Evolutionary conservation across 768 basidiomycete species (phyloP).

Genomic region (Rossbeevera mucosa): DNA sequence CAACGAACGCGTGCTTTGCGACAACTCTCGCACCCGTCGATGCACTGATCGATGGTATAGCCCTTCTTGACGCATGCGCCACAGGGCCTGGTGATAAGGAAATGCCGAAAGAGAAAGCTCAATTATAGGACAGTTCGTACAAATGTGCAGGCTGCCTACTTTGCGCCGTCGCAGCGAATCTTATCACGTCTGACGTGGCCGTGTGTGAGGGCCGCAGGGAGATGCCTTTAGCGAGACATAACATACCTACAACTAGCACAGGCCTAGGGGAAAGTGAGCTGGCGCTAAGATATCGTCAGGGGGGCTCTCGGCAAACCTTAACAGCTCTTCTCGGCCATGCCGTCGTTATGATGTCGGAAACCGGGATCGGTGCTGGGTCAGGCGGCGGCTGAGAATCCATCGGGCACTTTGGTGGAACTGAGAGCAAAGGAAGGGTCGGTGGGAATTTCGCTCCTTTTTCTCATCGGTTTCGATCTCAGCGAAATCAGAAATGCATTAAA

Average conservation of each 20-base stretch:
- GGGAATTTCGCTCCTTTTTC: conserved; percentile 30
- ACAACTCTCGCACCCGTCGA: conserved; percentile 59
- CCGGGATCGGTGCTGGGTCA: conserved; percentile 38
- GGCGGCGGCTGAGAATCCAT: conserved; percentile 36
- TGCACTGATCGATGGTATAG: conserved; percentile 47
- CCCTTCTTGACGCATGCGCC: conserved; percentile 54
- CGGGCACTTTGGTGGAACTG: conserved; percentile 22
- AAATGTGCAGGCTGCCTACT: conserved; percentile 30
- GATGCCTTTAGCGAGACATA: not conserved
- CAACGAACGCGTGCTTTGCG: conserved; percentile 46
- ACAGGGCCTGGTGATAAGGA: conserved; percentile 44
- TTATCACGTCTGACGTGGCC: conserved; percentile 49
- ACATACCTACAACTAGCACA: conserved; percentile 55
- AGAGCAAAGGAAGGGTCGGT: conserved; percentile 26
- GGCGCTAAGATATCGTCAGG: conserved; percentile 1
- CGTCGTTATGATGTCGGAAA: conserved; percentile 47
- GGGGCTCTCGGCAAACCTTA: conserved; percentile 38
- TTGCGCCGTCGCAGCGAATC: conserved; percentile 53
- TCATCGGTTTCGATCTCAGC: conserved; percentile 14
- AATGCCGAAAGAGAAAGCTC: not conserved
- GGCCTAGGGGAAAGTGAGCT: conserved; percentile 38
- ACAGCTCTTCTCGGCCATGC: conserved; percentile 48
- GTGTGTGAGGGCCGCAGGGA: not conserved
- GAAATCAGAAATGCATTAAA: not conserved
- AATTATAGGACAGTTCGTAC: not conserved